These are phyloP conservation scores for Sporisorium sorghi DNA, from an alignment of 1,284 basidiomycete species.

Conservation along the genomic window DNA sequence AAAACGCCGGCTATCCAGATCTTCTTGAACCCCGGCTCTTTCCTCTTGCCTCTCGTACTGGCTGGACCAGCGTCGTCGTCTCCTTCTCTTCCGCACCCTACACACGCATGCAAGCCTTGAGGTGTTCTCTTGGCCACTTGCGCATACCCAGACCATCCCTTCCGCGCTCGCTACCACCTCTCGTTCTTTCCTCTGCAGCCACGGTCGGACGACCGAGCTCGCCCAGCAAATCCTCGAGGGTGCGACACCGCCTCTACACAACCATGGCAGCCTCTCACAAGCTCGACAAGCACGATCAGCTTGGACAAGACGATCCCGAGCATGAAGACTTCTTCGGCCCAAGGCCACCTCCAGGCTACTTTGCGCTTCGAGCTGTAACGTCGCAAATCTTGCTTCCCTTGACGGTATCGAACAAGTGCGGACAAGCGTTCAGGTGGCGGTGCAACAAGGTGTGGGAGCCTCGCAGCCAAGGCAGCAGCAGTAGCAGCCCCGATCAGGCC, in stretches of 20 bases:
- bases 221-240: not conserved
- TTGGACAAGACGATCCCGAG: slow-evolving; percentile 15
- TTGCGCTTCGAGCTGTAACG: slow-evolving; percentile 26
- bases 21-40: slow-evolving; percentile 2
- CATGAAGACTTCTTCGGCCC: slow-evolving; percentile 40
- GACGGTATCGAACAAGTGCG: slow-evolving; percentile 66
- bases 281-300: slow-evolving; percentile 12
- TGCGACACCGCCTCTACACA: not conserved
- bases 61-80: not conserved
- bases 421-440: slow-evolving; percentile 68
- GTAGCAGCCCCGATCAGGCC: not conserved
- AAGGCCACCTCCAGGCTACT: slow-evolving; percentile 49
- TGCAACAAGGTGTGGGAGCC: slow-evolving; percentile 53
- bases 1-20: slow-evolving; percentile 14
- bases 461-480: not conserved
- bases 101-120: slow-evolving; percentile 18
- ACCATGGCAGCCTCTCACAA: slow-evolving; percentile 8
- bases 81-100: not conserved
- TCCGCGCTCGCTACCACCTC: no score
- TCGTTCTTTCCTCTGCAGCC: not conserved
- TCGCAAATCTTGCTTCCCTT: slow-evolving; percentile 61
- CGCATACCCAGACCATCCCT: not conserved
- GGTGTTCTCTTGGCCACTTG: not conserved
- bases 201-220: not conserved
- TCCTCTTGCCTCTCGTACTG: not conserved